These are phyloP conservation scores for Fusarium chuoi DNA, from an alignment of 2,329 filamentous ascomycete genomes.

Conservation along the genomic window DNA sequence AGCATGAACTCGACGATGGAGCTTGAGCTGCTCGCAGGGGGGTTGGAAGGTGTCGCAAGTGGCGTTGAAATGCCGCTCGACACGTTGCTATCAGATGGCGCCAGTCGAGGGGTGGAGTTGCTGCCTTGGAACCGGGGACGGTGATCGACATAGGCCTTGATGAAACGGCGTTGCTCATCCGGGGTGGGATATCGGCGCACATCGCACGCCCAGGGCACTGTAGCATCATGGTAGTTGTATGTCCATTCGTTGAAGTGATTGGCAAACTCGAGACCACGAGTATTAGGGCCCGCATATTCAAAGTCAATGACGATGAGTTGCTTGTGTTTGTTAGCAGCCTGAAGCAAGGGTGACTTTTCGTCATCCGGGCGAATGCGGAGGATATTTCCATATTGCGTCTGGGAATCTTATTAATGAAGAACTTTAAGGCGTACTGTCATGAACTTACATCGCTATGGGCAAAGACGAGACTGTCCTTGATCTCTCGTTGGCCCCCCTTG, in stretches of 20 bases:
- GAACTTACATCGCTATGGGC: conserved; percentile 92
- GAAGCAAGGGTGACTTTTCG: conserved; percentile 85
- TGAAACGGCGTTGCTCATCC: conserved; percentile 85
- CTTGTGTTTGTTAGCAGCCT: conserved; percentile 93
- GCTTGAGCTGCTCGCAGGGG: conserved; percentile 59
- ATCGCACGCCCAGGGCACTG: conserved; percentile 73
- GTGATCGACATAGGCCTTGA: conserved; percentile 88
- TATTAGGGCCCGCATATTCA: conserved; percentile 93
- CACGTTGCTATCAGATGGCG: conserved; percentile 55
- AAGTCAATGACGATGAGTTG: conserved; percentile 98
- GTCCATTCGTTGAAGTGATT: conserved; percentile 99
- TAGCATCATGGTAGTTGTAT: conserved; percentile 91
- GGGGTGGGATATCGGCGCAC: conserved; percentile 76
- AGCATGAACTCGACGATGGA: conserved; percentile 81
- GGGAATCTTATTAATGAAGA: conserved; percentile 16
- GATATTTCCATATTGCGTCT: conserved; percentile 99
- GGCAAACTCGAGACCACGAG: conserved; percentile 88
- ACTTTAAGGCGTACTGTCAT: neutral
- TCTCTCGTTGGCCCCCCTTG: conserved; percentile 66
- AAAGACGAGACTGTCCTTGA: conserved; percentile 85
- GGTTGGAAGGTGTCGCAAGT: conserved; percentile 46
- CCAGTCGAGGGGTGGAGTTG: conserved; percentile 62
- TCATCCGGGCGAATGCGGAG: conserved; percentile 75
- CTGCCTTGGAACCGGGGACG: conserved; percentile 69
- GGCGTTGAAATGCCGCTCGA: conserved; percentile 47